Evolutionary conservation across 1,284 basidiomycete genomes (phyloP).

Genomic region (Irpex sp.): DNA sequence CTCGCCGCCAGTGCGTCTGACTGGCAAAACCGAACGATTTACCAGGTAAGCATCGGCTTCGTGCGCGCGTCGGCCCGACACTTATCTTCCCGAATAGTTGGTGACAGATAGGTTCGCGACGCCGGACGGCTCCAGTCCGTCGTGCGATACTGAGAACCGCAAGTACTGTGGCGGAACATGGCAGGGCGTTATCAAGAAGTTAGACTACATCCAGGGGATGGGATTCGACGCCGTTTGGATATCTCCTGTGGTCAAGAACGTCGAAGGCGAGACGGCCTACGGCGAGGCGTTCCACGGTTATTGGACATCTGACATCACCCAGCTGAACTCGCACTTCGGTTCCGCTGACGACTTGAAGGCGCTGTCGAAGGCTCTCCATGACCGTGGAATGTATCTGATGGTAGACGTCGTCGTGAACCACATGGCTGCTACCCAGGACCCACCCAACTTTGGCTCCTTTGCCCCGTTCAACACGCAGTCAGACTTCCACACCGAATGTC

Average conservation of each 20-base stretch:
- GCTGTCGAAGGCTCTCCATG: conserved; percentile 61
- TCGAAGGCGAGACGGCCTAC: conserved; percentile 63
- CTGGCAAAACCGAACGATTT: conserved; percentile 22
- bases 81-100: conserved; percentile 34
- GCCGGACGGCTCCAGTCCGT: conserved; percentile 44
- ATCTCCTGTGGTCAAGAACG: conserved; percentile 65
- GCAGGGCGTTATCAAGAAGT: conserved; percentile 67
- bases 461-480: conserved; percentile 56
- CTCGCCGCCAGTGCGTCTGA: conserved; percentile 24
- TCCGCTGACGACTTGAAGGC: conserved; percentile 65
- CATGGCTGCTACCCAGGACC: conserved; percentile 56
- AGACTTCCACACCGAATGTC: conserved; percentile 63
- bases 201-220: conserved; percentile 76
- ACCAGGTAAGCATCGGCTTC: conserved; percentile 18
- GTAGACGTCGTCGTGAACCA: conserved; percentile 78
- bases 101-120: conserved; percentile 73
- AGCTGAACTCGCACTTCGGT: conserved; percentile 69
- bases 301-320: conserved; percentile 60
- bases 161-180: conserved; percentile 77
- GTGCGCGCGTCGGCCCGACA: background rate
- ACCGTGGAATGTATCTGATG: conserved; percentile 75
- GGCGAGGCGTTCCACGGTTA: conserved; percentile 70
- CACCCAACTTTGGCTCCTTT: conserved; percentile 53
- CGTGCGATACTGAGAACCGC: conserved; percentile 49
- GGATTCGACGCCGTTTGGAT: conserved; percentile 78